Conservation (phyloP, 371 early-diverging fungal species). For the Mucor irregularis region DNA sequence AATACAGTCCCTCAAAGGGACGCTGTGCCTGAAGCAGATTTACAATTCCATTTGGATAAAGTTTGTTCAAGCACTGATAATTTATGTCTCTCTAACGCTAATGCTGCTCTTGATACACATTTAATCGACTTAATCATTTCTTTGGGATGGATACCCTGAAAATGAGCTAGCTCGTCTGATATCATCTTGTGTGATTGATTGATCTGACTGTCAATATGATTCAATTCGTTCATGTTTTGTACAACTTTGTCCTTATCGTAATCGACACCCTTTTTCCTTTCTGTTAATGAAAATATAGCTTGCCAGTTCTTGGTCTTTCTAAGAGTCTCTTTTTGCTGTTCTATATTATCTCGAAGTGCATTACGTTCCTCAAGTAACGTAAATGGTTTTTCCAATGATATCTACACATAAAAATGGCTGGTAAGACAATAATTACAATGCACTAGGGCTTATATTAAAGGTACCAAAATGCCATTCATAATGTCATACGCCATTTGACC, state of each 20-base stretch:
- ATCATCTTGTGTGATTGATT: constrained; percentile 44
- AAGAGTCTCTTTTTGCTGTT: constrained; percentile 35
- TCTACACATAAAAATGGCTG: constrained; percentile 13
- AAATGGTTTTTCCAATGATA: constrained; percentile 37
- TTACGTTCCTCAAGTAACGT: constrained; percentile 23
- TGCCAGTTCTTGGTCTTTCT: constrained; percentile 36
- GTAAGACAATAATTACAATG: neutral
- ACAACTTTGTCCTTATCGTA: constrained; percentile 31
- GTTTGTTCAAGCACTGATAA: constrained; percentile 12
- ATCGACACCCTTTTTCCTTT: constrained; percentile 27
- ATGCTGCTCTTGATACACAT: constrained; percentile 6
- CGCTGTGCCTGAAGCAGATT: no score
- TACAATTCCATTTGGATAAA: constrained; percentile 12
- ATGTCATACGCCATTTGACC: constrained; percentile 24
- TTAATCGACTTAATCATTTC: constrained; percentile 21
- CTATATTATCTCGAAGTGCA: constrained; percentile 24
- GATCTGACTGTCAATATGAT: constrained; percentile 37
- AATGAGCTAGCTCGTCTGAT: constrained; percentile 49
- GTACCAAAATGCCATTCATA: constrained; percentile 42
- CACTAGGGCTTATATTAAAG: neutral
- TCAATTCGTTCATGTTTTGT: constrained; percentile 37
- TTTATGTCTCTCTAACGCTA: constrained; percentile 23
- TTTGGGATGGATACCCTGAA: constrained; percentile 36
- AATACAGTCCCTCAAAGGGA: no score
- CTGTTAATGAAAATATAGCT: constrained; percentile 30